phyloP scores from a whole-genome alignment of 2,329 filamentous ascomycete species.

The Pezicula rhizophila region DNA sequence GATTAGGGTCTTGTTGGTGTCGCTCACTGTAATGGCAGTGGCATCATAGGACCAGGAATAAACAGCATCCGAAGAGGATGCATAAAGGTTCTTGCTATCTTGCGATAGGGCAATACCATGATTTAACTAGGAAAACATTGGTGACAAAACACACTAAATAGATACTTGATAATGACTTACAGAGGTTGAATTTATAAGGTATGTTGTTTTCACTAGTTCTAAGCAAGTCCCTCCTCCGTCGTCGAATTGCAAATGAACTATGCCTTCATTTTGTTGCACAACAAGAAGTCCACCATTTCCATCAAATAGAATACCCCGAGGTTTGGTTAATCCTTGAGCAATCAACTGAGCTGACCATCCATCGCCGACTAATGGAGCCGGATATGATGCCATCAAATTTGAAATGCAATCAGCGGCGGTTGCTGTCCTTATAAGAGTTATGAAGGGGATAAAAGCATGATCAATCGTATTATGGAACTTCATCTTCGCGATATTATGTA shows the following conservation, averaged over 20 bases:
- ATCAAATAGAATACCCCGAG: constrained; percentile 27
- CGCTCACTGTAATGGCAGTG: constrained; percentile 37
- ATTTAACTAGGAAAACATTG: constrained; percentile 37
- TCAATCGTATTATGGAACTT: too few species aligned
- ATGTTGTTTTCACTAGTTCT: constrained; percentile 14
- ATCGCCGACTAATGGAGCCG: constrained; percentile 14
- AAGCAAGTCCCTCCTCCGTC: constrained; percentile 20
- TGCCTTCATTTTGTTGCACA: constrained; percentile 20
- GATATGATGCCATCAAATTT: constrained; percentile 10
- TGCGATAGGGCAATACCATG: constrained; percentile 49
- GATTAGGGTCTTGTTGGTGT: constrained; percentile 46
- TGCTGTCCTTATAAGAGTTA: too few species aligned
- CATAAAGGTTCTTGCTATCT: constrained; percentile 48
- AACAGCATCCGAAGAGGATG: constrained; percentile 52
- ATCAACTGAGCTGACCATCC: constrained; percentile 26
- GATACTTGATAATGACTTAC: constrained; percentile 5
- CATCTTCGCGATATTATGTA: too few species aligned
- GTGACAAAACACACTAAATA: not conserved
- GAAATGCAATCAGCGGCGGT: not conserved
- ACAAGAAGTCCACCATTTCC: constrained; percentile 24
- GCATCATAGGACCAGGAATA: constrained; percentile 61
- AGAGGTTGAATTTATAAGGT: constrained; percentile 11
- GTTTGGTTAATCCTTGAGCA: constrained; percentile 15
- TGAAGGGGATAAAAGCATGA: too few species aligned
- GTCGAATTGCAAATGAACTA: constrained; percentile 20